Percentiles rank a stretch among this genome's conserved stretches.
phyloP scores from a whole-genome alignment of 1,284 basidiomycete genomes.

The Xerocomus minutiporus region DNA sequence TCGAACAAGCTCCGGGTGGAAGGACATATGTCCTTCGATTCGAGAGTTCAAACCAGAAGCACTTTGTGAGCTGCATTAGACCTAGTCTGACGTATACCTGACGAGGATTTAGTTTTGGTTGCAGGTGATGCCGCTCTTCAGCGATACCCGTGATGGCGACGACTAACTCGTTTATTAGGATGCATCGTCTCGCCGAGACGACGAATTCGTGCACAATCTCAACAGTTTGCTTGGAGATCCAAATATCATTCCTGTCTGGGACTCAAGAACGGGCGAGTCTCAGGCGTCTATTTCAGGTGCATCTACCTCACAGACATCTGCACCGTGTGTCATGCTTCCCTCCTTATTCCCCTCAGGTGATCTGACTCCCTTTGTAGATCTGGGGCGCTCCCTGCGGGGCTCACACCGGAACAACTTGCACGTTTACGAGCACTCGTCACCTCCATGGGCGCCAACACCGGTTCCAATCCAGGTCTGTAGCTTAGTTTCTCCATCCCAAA shows the following conservation, averaged over 20 bases:
- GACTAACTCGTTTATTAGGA: slow-evolving; percentile 42
- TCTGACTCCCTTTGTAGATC: slow-evolving; percentile 4
- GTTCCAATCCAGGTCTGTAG: slow-evolving; percentile 12
- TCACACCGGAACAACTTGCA: slow-evolving; percentile 54
- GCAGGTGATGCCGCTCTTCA: slow-evolving; percentile 50
- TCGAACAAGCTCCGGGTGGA: slow-evolving; percentile 55
- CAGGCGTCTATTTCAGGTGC: slow-evolving; percentile 38
- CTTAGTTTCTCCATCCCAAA: slow-evolving; percentile 16
- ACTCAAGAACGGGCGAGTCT: slow-evolving; percentile 24
- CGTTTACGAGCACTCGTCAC: slow-evolving; percentile 44
- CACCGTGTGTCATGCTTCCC: slow-evolving; percentile 13
- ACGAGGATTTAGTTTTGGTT: slow-evolving; percentile 64
- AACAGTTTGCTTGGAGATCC: slow-evolving; percentile 66
- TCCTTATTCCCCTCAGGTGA: not conserved
- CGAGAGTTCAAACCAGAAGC: slow-evolving; percentile 71
- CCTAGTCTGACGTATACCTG: not conserved
- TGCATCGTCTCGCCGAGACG: slow-evolving; percentile 60
- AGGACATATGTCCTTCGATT: slow-evolving; percentile 78
- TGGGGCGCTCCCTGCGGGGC: slow-evolving; percentile 17
- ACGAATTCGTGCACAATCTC: slow-evolving; percentile 65
- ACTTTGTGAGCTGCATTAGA: slow-evolving; percentile 58
- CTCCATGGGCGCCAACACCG: slow-evolving; percentile 32
- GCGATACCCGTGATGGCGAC: not conserved
- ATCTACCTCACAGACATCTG: slow-evolving; percentile 30
- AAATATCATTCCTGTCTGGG: slow-evolving; percentile 58